Percentiles rank a stretch among this genome's conserved stretches.
phyloP scores from a whole-genome alignment of 192 early-diverging fungal genomes.

The Coemansia sp. region DNA sequence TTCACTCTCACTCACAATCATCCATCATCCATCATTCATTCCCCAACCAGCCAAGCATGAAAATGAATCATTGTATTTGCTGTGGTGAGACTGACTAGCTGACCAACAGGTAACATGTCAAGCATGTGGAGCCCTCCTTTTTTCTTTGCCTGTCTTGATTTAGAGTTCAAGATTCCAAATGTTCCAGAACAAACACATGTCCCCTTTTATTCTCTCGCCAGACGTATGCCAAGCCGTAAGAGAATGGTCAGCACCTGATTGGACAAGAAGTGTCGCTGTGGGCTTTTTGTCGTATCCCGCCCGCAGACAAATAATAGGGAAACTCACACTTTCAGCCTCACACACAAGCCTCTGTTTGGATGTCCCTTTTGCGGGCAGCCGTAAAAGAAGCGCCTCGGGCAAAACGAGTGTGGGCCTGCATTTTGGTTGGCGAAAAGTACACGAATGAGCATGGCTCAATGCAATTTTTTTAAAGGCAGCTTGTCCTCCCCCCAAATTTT shows the following conservation, averaged over 20 bases:
- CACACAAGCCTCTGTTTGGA: not conserved
- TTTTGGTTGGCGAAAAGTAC: not conserved
- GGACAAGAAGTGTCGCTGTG: too few relatives aligned
- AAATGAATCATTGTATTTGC: not conserved
- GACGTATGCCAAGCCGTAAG: not conserved
- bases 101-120: too few relatives aligned
- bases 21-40: not conserved
- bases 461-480: not conserved
- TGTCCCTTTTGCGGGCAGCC: not conserved
- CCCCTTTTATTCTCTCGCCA: too few relatives aligned
- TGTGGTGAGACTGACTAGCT: too few relatives aligned
- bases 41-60: not conserved
- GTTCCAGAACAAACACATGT: too few relatives aligned
- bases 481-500: not conserved
- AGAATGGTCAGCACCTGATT: too few relatives aligned
- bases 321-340: not conserved
- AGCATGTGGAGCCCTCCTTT: too few relatives aligned
- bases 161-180: too few relatives aligned
- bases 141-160: too few relatives aligned
- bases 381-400: not conserved
- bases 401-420: constrained; percentile 2
- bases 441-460: not conserved
- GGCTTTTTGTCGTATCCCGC: too few relatives aligned
- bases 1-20: not conserved
- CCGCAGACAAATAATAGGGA: too few relatives aligned